Percentiles rank a stretch among this genome's conserved stretches.
Evolutionary conservation across 139 green algal species (phyloP).

Genomic region (Auxenochlorella pyrenoidosa): DNA sequence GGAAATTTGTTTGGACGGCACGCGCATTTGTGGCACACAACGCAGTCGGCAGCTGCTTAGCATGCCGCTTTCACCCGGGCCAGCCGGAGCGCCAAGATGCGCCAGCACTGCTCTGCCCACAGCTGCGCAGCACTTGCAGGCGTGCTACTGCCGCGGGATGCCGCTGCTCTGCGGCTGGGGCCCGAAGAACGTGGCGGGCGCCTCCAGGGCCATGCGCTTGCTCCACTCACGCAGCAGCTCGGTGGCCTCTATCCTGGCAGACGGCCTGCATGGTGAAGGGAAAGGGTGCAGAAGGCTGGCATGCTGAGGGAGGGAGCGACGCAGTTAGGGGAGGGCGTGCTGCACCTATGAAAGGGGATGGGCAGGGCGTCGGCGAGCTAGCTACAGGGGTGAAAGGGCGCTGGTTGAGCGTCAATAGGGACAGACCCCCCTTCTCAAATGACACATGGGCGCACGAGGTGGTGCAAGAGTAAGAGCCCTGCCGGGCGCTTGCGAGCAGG

Average conservation of each 20-base stretch:
- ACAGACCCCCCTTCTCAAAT: too few relatives aligned
- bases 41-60: too few relatives aligned
- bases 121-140: neutral
- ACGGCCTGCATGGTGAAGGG: neutral
- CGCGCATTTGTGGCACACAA: too few relatives aligned
- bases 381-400: too few relatives aligned
- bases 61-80: too few relatives aligned
- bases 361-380: too few relatives aligned
- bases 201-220: conserved; percentile 48
- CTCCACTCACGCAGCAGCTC: conserved; percentile 45
- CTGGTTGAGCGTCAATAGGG: too few relatives aligned
- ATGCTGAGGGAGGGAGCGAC: neutral
- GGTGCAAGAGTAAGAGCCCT: too few relatives aligned
- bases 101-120: neutral
- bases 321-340: neutral
- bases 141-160: neutral
- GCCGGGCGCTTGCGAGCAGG: neutral
- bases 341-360: too few relatives aligned
- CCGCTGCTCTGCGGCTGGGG: conserved; percentile 38
- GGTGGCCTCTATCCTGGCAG: neutral
- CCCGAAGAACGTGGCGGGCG: conserved; percentile 40
- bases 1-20: too few relatives aligned
- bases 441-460: too few relatives aligned
- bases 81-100: too few relatives aligned
- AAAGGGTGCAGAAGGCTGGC: neutral